These are phyloP conservation scores for Starmerella stellata DNA, from an alignment of 805 yeast genomes.

Conservation along the genomic window DNA sequence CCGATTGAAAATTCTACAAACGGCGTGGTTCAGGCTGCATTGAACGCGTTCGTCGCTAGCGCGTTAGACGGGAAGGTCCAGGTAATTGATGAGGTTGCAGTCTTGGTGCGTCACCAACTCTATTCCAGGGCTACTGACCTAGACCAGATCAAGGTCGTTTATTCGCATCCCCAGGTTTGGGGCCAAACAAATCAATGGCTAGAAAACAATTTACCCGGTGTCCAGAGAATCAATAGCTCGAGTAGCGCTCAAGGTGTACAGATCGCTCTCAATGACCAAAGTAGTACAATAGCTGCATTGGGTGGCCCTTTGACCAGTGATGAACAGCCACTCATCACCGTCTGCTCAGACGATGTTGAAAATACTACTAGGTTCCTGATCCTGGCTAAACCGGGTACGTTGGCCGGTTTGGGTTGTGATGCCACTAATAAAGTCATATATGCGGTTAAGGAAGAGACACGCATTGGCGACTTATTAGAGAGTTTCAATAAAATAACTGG, in stretches of 20 bases:
- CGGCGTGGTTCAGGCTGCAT: slow-evolving; percentile 77
- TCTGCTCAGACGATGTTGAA: slow-evolving; percentile 52
- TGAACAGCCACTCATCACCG: slow-evolving; percentile 35
- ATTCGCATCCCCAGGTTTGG: slow-evolving; percentile 98
- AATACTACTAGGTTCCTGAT: slow-evolving; percentile 79
- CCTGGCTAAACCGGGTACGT: background rate
- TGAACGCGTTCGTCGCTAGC: slow-evolving; percentile 53
- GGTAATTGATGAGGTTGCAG: slow-evolving; percentile 64
- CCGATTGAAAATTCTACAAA: slow-evolving; percentile 92
- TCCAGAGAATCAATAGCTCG: slow-evolving; percentile 41
- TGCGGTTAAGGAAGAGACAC: background rate
- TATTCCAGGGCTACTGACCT: slow-evolving; percentile 29
- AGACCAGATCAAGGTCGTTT: slow-evolving; percentile 35
- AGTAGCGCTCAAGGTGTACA: slow-evolving; percentile 82
- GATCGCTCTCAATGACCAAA: slow-evolving; percentile 29
- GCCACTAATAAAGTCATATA: background rate
- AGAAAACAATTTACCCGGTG: slow-evolving; percentile 20
- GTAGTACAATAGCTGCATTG: slow-evolving; percentile 46
- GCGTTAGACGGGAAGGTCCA: slow-evolving; percentile 24
- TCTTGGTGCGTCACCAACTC: slow-evolving; percentile 63
- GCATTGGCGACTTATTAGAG: background rate
- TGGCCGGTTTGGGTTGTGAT: background rate
- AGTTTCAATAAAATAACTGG: background rate
- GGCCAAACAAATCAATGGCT: slow-evolving; percentile 63
- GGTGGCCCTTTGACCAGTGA: slow-evolving; percentile 47